phyloP scores from a whole-genome alignment of 805 yeast species.

The Candida hungchunana region DNA sequence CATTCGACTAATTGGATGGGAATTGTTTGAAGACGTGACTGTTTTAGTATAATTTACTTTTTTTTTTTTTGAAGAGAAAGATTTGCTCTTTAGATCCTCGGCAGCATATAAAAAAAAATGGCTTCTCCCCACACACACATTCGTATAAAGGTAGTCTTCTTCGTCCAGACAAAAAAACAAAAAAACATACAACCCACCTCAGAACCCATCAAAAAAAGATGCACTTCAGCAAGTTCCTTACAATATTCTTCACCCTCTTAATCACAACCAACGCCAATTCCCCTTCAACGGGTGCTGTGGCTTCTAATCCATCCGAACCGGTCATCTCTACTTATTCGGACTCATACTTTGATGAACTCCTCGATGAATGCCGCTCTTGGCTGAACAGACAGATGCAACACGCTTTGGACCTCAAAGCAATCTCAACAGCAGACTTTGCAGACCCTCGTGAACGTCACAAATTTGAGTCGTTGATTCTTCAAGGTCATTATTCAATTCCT shows the following conservation, averaged over 20 bases:
- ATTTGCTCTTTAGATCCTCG: not conserved
- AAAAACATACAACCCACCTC: no score
- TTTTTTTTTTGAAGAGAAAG: no score
- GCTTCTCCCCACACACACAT: not conserved
- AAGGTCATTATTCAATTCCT: conserved; percentile 7
- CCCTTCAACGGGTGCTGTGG: not conserved
- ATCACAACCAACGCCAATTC: not conserved
- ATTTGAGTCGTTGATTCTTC: conserved; percentile 8
- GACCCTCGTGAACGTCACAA: conserved; percentile 4
- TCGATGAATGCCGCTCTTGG: conserved; percentile 5
- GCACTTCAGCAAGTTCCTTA: no score
- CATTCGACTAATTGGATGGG: conserved; percentile 11
- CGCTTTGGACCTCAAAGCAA: conserved; percentile 5
- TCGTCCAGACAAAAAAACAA: no score
- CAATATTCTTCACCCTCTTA: not conserved
- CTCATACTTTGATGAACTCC: conserved; percentile 3
- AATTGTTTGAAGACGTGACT: conserved; percentile 4
- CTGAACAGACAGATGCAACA: conserved; percentile 6
- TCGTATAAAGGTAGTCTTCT: no score
- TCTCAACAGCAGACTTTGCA: conserved; percentile 5
- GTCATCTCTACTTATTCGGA: conserved; percentile 4
- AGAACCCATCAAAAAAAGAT: no score
- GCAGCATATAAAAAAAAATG: not conserved
- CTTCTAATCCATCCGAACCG: no score
- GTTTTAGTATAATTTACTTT: conserved; percentile 2